Evolutionary conservation across 2,329 filamentous ascomycete genomes (phyloP).

Genomic region (Aspergillus terreus): DNA sequence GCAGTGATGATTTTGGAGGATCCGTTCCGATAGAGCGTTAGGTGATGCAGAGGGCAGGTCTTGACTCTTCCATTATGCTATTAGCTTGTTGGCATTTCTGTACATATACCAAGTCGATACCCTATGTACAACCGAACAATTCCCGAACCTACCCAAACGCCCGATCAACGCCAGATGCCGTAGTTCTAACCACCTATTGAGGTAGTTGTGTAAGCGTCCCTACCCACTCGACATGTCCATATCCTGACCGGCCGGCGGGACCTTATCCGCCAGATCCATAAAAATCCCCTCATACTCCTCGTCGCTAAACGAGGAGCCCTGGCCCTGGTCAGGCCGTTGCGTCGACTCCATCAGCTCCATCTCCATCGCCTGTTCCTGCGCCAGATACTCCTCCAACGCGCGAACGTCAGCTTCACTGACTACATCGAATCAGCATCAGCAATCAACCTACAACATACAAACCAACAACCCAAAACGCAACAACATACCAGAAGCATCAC

Average conservation of each 20-base stretch:
- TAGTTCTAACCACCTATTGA: too few relatives aligned
- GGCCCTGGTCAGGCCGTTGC: not conserved
- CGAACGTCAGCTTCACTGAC: slow-evolving; percentile 25
- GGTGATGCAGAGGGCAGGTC: not conserved
- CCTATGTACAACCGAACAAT: slow-evolving; percentile 18
- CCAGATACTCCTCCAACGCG: slow-evolving; percentile 34
- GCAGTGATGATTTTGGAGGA: slow-evolving; percentile 42
- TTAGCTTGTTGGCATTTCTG: slow-evolving; percentile 11
- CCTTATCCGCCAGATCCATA: slow-evolving; percentile 55
- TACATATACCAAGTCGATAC: slow-evolving; percentile 28
- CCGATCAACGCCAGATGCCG: too few relatives aligned
- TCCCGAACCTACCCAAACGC: too few relatives aligned
- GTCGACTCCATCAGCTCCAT: slow-evolving; percentile 18
- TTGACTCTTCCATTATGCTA: not conserved
- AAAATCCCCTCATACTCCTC: slow-evolving; percentile 64
- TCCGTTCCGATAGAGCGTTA: not conserved
- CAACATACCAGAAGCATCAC: slow-evolving; percentile 24
- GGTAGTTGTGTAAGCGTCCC: not conserved
- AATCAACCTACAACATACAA: not conserved
- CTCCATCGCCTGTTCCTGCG: slow-evolving; percentile 32
- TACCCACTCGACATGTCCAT: slow-evolving; percentile 32
- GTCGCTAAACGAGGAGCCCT: slow-evolving; percentile 38
- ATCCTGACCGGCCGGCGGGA: slow-evolving; percentile 19
- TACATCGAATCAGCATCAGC: not conserved
- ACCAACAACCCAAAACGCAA: not conserved